These are phyloP conservation scores for Russula brevipes DNA, from an alignment of 768 basidiomycete species.

Conservation along the genomic window DNA sequence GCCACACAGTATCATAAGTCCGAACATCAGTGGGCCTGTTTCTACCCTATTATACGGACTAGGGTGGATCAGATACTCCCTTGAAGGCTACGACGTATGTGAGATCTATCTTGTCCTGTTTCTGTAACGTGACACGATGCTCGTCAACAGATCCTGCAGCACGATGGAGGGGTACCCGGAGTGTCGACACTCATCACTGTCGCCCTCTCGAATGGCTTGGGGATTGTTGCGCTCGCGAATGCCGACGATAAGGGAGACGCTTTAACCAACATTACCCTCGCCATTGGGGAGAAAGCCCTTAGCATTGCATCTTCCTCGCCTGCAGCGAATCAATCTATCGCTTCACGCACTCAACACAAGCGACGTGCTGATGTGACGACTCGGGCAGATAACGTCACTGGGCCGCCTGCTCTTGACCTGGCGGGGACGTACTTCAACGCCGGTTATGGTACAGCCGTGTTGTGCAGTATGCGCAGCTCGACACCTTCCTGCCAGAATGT, in stretches of 20 bases:
- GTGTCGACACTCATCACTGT: constrained; percentile 32
- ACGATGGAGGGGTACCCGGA: constrained; percentile 34
- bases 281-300: background rate
- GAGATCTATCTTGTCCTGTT: background rate
- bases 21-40: constrained; percentile 8
- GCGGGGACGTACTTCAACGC: constrained; percentile 4
- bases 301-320: no score
- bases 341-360: background rate
- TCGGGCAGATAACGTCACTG: no score
- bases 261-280: background rate
- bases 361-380: no score
- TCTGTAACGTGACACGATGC: background rate
- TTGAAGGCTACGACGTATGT: constrained; percentile 40
- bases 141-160: constrained; percentile 32
- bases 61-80: constrained; percentile 40
- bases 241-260: constrained; percentile 11
- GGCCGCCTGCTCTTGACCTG: background rate
- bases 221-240: constrained; percentile 31
- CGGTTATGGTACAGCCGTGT: constrained; percentile 1
- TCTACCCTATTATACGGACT: constrained; percentile 37
- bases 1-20: constrained; percentile 30
- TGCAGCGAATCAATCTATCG: no score
- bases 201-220: constrained; percentile 36
- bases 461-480: constrained; percentile 10
- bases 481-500: constrained; percentile 8